Conservation (phyloP, 495 filamentous ascomycete species). For the Xylaria flabelliformis region DNA sequence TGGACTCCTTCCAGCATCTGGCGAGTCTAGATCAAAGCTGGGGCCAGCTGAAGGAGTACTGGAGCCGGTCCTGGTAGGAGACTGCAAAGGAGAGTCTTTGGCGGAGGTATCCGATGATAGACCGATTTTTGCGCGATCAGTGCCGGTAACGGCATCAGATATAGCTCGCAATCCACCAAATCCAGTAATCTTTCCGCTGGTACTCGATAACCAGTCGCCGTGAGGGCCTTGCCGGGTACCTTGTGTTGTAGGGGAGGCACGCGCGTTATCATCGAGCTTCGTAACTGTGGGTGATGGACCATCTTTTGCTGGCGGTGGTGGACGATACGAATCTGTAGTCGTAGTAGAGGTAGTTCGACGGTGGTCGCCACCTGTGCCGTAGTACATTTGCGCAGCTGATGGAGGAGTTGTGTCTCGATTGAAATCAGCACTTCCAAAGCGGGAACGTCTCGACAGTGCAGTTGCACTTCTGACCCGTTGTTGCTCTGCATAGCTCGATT, state of each 20-base stretch:
- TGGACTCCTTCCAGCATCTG: conserved; percentile 66
- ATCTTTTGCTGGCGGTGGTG: conserved; percentile 57
- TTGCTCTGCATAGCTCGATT: conserved; percentile 77
- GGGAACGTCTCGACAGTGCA: conserved; percentile 72
- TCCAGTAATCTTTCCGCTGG: conserved; percentile 55
- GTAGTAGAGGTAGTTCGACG: conserved; percentile 58
- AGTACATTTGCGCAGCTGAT: conserved; percentile 66
- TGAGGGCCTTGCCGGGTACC: conserved; percentile 55
- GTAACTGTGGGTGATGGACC: conserved; percentile 65
- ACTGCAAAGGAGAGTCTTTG: conserved; percentile 71
- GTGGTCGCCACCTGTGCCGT: conserved; percentile 55
- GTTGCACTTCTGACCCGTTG: conserved; percentile 65
- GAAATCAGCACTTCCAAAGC: conserved; percentile 75
- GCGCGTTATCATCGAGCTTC: conserved; percentile 64
- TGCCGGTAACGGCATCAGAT: conserved; percentile 77
- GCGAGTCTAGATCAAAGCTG: conserved; percentile 79
- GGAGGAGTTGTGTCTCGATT: conserved; percentile 46
- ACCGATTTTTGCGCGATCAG: conserved; percentile 60
- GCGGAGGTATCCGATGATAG: conserved; percentile 63
- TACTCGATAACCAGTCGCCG: conserved; percentile 60
- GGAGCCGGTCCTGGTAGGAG: conserved; percentile 77
- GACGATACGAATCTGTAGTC: conserved; percentile 55
- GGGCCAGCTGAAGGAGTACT: conserved; percentile 84
- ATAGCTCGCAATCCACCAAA: conserved; percentile 75
- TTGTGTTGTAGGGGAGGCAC: conserved; percentile 56